phyloP scores from a whole-genome alignment of 495 filamentous ascomycete genomes.

The Penicillium psychrofluorescens region DNA sequence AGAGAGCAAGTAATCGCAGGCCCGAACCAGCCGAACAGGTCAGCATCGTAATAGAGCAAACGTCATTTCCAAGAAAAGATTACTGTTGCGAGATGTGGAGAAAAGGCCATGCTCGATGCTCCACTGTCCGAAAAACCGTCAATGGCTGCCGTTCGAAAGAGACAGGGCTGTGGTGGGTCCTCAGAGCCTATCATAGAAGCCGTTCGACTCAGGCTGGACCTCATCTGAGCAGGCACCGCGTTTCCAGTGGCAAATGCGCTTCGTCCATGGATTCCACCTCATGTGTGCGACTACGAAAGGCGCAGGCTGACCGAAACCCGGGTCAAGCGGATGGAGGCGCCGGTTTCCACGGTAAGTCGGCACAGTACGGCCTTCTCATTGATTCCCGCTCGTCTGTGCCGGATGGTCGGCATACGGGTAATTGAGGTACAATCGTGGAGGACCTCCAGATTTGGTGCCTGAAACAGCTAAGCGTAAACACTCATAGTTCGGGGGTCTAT shows the following conservation, averaged over 20 bases:
- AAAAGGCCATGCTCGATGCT: conserved; percentile 3
- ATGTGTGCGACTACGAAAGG: neutral
- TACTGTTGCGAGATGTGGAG: conserved; percentile 5
- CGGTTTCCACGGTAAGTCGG: conserved; percentile 1
- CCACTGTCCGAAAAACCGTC: conserved; percentile 3
- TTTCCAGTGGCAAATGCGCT: conserved; percentile 3
- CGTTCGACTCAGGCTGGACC: neutral
- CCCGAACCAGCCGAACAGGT: conserved; percentile 16
- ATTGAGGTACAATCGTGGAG: conserved; percentile 2
- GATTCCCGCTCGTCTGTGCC: neutral
- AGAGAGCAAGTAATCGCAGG: conserved; percentile 3
- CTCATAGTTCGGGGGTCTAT: neutral
- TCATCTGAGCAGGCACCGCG: neutral
- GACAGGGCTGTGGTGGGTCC: conserved; percentile 2
- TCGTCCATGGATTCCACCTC: conserved; percentile 1
- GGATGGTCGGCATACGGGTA: neutral
- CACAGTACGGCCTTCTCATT: neutral
- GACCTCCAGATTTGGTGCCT: neutral
- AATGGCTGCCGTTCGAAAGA: conserved; percentile 1
- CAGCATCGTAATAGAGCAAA: conserved; percentile 7
- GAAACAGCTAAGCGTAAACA: conserved; percentile 3
- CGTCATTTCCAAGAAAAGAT: conserved; percentile 9
- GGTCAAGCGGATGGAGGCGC: conserved; percentile 2
- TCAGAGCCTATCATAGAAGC: conserved; percentile 4
- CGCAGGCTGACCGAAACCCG: neutral